Evolutionary conservation across 331 rosid genomes (phyloP), one percentile per base, ranked within the genome.

Genomic region (Erythrophleum ivorense): DNA sequence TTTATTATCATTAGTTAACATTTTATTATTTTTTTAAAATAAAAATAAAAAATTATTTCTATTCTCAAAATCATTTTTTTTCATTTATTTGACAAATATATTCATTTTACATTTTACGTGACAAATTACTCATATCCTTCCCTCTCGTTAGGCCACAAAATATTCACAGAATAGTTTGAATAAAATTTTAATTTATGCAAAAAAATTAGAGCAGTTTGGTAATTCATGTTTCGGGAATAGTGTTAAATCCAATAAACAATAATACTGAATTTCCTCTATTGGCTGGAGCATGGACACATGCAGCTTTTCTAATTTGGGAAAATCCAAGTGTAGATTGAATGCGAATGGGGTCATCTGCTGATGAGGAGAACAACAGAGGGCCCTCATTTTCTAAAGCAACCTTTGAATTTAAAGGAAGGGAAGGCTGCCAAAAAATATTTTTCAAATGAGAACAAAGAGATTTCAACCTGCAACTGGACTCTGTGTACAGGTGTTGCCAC

Each of bases 361-460:
- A 29, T 24, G 41, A 60, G 67, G 29, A 24, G 67, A 29, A 60
- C 67, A 60, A 60, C 34, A 68, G 33, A 69, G 79, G 78, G 62
- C 85, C 87, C 83, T 77, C 67, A 65, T 63, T 43, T 80, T 80
- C 50, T 36, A 59, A 63, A 62, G 55, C 74, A 80, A 5, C 31
- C 64, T 78, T 77, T 77, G 12, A 78, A 60, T 76, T 76, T 76
- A 66, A 71, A 12, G 76, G 69, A 80, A 69, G 58, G 58, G 48
- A 78, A 78, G 64, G 57, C 66, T 62, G 58, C 73, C 85, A 62
- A 83, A 71, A 45, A 55, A 55, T 73, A 14, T 43, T 50, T 75
- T 79, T 63, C 38, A 53, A 46, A 76, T 71, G 68, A 64, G 24
- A 79, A 70, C 77, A 86, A 73, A 78, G 65, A 79, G 54, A 82